Percentiles rank a stretch among this genome's conserved stretches.
These are phyloP conservation scores for Trypanosomatidae sp. DNA, from an alignment of 208 protist species.

Conservation along the genomic window DNA sequence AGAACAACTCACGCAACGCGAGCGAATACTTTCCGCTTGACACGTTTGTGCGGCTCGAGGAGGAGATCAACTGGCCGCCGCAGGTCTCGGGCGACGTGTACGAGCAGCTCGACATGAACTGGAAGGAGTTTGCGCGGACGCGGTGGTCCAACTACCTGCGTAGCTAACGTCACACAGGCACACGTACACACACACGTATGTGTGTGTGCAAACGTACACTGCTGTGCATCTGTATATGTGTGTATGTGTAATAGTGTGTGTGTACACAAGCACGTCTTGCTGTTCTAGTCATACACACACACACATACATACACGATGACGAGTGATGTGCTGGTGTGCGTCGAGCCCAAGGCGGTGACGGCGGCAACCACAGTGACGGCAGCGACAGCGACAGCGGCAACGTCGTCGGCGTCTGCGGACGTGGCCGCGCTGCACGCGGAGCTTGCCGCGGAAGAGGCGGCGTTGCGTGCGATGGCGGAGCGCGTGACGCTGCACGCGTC, in stretches of 20 bases:
- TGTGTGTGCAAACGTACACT: too few species aligned
- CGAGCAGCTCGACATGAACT: conserved; percentile 86
- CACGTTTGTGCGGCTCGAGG: conserved; percentile 72
- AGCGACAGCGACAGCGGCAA: too few species aligned
- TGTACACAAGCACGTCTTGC: too few species aligned
- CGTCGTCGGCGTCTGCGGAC: too few species aligned
- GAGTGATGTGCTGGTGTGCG: too few species aligned
- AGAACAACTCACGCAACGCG: conserved; percentile 29
- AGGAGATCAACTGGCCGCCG: conserved; percentile 86
- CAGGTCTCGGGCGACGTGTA: conserved; percentile 78
- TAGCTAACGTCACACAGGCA: conserved; percentile 14
- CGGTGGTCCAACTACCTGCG: conserved; percentile 82
- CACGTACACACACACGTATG: too few species aligned
- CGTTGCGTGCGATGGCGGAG: conserved; percentile 29
- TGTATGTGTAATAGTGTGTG: too few species aligned
- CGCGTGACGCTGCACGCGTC: conserved; percentile 38
- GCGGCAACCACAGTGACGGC: too few species aligned
- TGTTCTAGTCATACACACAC: too few species aligned
- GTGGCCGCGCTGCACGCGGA: conserved; percentile 13
- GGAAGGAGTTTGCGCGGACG: conserved; percentile 88
- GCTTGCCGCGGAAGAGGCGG: conserved; percentile 18
- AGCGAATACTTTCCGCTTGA: conserved; percentile 68
- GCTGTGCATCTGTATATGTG: too few species aligned
- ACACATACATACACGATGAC: too few species aligned
- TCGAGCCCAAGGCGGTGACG: too few species aligned